A percentile compares a stretch with the other conserved stretches of the same genome.
Conservation (phyloP, 495 filamentous ascomycete species). For the Talaromyces nanjingensis region DNA sequence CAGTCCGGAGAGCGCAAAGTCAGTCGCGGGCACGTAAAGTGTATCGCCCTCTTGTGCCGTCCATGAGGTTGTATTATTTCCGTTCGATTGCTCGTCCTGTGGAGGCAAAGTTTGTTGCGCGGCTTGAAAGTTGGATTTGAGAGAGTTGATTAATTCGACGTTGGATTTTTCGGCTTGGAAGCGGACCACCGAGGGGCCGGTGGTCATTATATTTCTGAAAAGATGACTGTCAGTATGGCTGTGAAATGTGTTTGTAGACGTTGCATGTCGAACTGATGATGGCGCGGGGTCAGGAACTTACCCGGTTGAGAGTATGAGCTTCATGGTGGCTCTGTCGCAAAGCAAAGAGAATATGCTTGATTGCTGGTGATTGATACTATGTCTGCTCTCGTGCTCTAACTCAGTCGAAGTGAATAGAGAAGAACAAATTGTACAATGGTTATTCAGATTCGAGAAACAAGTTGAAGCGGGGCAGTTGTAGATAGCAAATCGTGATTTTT, state of each 20-base stretch:
- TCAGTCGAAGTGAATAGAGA: too few species aligned
- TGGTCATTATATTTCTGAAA: slow-evolving; percentile 76
- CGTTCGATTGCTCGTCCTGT: slow-evolving; percentile 14
- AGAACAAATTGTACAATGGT: too few species aligned
- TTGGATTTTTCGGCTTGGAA: slow-evolving; percentile 75
- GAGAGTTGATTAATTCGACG: slow-evolving; percentile 77
- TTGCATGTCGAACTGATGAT: not conserved
- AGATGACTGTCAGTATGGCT: not conserved
- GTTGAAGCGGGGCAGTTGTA: not conserved
- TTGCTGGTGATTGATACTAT: too few species aligned
- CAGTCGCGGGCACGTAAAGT: slow-evolving; percentile 70
- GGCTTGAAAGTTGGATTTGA: slow-evolving; percentile 70
- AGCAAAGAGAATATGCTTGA: not conserved
- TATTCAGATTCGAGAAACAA: too few species aligned
- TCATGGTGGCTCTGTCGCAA: slow-evolving; percentile 34
- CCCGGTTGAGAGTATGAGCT: slow-evolving; percentile 86
- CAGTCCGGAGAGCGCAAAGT: slow-evolving; percentile 62
- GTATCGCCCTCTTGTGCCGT: slow-evolving; percentile 50
- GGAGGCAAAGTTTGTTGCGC: slow-evolving; percentile 46
- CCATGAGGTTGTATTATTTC: slow-evolving; percentile 42
- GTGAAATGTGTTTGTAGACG: too few species aligned
- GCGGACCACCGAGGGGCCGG: slow-evolving; percentile 71
- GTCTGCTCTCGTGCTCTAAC: too few species aligned
- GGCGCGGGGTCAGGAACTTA: slow-evolving; percentile 32
- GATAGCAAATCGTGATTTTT: not conserved